These are phyloP conservation scores for Pleurotus ostreatus DNA, from an alignment of 768 basidiomycete genomes.

Conservation along the genomic window DNA sequence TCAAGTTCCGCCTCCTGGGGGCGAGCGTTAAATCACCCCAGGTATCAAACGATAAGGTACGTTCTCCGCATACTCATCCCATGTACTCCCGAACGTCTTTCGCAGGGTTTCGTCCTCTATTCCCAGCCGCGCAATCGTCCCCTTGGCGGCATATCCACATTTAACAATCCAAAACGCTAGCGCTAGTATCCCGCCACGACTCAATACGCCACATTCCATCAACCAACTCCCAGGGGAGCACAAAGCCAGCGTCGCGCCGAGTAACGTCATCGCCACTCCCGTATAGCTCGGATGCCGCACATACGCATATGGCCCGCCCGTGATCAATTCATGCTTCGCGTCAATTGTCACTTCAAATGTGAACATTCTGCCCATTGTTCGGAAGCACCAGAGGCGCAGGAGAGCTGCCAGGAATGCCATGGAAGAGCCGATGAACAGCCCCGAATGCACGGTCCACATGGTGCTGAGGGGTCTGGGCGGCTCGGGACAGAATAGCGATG, in stretches of 20 bases:
- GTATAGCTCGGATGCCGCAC: slow-evolving; percentile 17
- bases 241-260: slow-evolving; percentile 8
- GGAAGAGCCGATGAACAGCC: neutral
- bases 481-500: neutral
- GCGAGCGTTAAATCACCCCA: neutral
- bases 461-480: neutral
- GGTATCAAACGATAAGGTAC: slow-evolving; percentile 5
- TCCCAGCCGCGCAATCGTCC: slow-evolving; percentile 2
- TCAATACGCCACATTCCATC: slow-evolving; percentile 7
- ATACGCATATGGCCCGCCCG: slow-evolving; percentile 12
- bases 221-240: slow-evolving; percentile 7
- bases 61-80: slow-evolving; percentile 8
- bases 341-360: slow-evolving; percentile 13
- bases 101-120: slow-evolving; percentile 7
- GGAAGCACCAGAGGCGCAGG: slow-evolving; percentile 10
- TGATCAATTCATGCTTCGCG: slow-evolving; percentile 10
- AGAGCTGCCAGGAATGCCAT: slow-evolving; percentile 5
- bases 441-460: neutral
- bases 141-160: slow-evolving; percentile 5
- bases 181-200: slow-evolving; percentile 1
- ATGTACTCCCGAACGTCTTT: slow-evolving; percentile 5
- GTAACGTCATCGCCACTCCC: slow-evolving; percentile 8
- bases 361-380: slow-evolving; percentile 12
- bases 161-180: slow-evolving; percentile 8
- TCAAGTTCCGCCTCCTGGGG: neutral